Evolutionary conservation across 495 filamentous ascomycete species (phyloP), one percentile per base, ranked within the genome.

Genomic region (Aspergillus haitiensis): DNA sequence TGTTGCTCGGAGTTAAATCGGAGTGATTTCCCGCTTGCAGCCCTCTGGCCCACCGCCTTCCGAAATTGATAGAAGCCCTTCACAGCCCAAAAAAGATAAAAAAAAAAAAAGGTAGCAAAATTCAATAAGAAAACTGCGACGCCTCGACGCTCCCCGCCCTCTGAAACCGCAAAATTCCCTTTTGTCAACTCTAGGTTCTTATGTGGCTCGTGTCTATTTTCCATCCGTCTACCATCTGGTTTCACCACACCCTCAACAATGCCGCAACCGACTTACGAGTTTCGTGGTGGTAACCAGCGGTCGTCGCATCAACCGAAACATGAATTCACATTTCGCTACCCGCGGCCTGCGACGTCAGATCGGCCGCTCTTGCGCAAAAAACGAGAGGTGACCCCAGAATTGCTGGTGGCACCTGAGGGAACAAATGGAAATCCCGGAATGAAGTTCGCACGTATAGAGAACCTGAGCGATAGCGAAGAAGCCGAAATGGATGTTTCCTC

Each of bases 401-500:
- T 68, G 35, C 61, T 82, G 2, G 54, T 72, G 3, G 68, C 68
- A 0, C 35, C 46, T 6, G 67, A 67, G 8, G 58, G 62, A 7
- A 58, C 58, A 1, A 62, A 65, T 21, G 68, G 62, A 16, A 74
- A 73, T 47, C 64, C 70, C 3, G 64, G 56, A 16, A 62, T 68
- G 47, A 81, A 76, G 47, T 83, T 77, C 46, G 69, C 78, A 1
- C 60, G 80, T 12, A 57, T 87, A 1, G 81, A 85, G 7, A 81
- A 88, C 7, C 71, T 91, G 15, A 89, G 88, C 31, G 86, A 90
- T 61, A 89, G 85, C 63, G 90, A 91, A 52, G 87, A 89, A 68
- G 79, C 77, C 5, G 82, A 81, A 10, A 91, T 92, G 88, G 81
- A 86, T 32, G 75, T 83, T 9, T 78, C 74, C 9, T 61, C 69